Conservation (phyloP, 352 stramenopile species). For the Pythium phragmitis region DNA sequence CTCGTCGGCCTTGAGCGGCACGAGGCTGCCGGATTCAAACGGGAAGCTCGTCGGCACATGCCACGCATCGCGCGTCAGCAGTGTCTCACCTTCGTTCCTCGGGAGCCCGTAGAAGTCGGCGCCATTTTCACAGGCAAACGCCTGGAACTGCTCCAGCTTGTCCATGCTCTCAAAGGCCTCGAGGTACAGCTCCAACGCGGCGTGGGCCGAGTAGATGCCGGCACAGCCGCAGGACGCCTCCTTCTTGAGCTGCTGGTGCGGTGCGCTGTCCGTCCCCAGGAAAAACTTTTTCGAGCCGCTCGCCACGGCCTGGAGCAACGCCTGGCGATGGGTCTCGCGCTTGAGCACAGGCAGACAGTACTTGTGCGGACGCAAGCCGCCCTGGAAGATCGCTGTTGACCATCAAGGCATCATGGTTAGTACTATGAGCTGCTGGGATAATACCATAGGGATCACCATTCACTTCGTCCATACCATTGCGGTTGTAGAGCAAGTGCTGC, state of each 20-base stretch:
- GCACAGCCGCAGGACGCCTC: slow-evolving; percentile 92
- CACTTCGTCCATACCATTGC: slow-evolving; percentile 72
- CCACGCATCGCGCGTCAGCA: slow-evolving; percentile 90
- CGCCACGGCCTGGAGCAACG: slow-evolving; percentile 89
- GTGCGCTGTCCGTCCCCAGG: slow-evolving; percentile 97
- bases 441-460: too few relatives aligned
- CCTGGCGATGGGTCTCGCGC: slow-evolving; percentile 90
- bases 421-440: not conserved
- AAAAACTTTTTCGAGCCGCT: slow-evolving; percentile 97
- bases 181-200: slow-evolving; percentile 96
- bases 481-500: slow-evolving; percentile 99
- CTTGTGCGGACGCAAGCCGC: slow-evolving; percentile 97
- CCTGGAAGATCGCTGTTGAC: slow-evolving; percentile 76
- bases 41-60: slow-evolving; percentile 88
- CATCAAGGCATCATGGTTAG: not conserved
- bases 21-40: slow-evolving; percentile 87
- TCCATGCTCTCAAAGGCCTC: slow-evolving; percentile 95
- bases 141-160: slow-evolving; percentile 92
- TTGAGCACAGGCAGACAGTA: slow-evolving; percentile 99
- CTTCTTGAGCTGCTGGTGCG: slow-evolving; percentile 93
- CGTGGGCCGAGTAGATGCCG: slow-evolving; percentile 97
- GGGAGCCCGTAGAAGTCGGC: slow-evolving; percentile 97
- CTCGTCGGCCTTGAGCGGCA: slow-evolving; percentile 93
- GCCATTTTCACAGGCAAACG: slow-evolving; percentile 94
- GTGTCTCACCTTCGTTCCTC: slow-evolving; percentile 86